A percentile compares a stretch with the other conserved stretches of the same genome.
Conservation (phyloP, 257 asterid genomes). For the Ballota nigra region DNA sequence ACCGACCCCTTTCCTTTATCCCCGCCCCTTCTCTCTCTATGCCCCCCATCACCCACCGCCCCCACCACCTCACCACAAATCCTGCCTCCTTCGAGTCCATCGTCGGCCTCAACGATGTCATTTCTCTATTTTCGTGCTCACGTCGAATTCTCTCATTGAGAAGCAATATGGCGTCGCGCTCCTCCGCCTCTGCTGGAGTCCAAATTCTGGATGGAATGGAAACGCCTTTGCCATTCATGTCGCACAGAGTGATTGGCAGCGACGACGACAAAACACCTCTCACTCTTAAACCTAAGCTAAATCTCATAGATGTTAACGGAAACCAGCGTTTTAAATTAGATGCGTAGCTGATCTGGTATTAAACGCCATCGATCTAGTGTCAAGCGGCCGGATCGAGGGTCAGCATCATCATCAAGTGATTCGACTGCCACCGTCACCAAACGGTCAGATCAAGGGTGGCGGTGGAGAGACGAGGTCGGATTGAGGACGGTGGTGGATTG, state of each 20-base stretch:
- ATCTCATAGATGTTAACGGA: slow-evolving; percentile 5
- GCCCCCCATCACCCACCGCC: too few relatives aligned
- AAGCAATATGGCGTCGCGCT: slow-evolving; percentile 54
- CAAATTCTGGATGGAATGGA: slow-evolving; percentile 26
- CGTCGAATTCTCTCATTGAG: slow-evolving; percentile 73
- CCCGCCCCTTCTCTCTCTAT: too few relatives aligned
- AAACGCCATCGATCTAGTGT: too few relatives aligned
- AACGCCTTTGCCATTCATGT: slow-evolving; percentile 10
- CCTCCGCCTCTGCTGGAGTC: slow-evolving; percentile 34
- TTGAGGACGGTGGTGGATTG: too few relatives aligned
- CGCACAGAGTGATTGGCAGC: slow-evolving; percentile 16
- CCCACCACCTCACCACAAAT: too few relatives aligned
- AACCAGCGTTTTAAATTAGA: slow-evolving; percentile 18
- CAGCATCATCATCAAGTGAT: too few relatives aligned
- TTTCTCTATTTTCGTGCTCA: slow-evolving; percentile 68
- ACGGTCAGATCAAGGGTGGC: too few relatives aligned
- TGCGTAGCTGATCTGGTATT: too few relatives aligned
- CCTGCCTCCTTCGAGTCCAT: slow-evolving; percentile 79
- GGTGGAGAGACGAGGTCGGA: too few relatives aligned
- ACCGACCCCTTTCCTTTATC: too few relatives aligned
- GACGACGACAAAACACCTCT: slow-evolving; percentile 32
- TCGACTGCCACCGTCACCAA: too few relatives aligned
- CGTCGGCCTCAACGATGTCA: slow-evolving; percentile 42
- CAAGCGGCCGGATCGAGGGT: too few relatives aligned
- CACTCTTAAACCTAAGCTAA: slow-evolving; percentile 21